phyloP scores from a whole-genome alignment of 441 rosid genomes.

The Euphorbia schlechtendalii region DNA sequence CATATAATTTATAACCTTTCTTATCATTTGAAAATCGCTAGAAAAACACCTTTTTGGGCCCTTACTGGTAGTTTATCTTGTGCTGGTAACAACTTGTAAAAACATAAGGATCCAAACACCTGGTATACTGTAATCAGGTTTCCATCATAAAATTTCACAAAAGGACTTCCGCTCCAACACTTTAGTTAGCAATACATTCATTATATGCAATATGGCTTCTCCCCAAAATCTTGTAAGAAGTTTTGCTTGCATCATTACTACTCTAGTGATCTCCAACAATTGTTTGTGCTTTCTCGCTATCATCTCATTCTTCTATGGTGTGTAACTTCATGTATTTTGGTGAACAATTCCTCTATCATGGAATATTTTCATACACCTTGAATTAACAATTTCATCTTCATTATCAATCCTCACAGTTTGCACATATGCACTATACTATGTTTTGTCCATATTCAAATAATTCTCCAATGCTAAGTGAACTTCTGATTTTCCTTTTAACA shows the following conservation, averaged over 20 bases:
- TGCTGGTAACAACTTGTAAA: not conserved
- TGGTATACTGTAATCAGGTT: not conserved
- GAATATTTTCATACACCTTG: not conserved
- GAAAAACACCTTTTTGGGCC: not conserved
- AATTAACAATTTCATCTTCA: not conserved
- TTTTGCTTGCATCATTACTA: not conserved
- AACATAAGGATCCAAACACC: not conserved
- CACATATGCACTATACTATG: not conserved
- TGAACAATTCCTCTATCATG: not conserved
- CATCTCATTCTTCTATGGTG: not conserved
- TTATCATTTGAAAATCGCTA: not conserved
- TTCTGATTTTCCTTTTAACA: not conserved
- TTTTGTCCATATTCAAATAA: not conserved
- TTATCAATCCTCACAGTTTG: not conserved
- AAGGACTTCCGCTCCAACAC: not conserved
- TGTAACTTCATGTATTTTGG: not conserved
- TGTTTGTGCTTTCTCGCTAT: conserved; percentile 9
- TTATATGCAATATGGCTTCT: not conserved
- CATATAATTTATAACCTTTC: not conserved
- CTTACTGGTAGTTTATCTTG: not conserved
- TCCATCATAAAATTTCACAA: not conserved
- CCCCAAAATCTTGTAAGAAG: not conserved
- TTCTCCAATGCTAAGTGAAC: not conserved
- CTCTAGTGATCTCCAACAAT: not conserved
- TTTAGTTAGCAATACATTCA: not conserved